These are phyloP conservation scores for Calonectria pteridis DNA, from an alignment of 2,329 filamentous ascomycete genomes.

Conservation along the genomic window DNA sequence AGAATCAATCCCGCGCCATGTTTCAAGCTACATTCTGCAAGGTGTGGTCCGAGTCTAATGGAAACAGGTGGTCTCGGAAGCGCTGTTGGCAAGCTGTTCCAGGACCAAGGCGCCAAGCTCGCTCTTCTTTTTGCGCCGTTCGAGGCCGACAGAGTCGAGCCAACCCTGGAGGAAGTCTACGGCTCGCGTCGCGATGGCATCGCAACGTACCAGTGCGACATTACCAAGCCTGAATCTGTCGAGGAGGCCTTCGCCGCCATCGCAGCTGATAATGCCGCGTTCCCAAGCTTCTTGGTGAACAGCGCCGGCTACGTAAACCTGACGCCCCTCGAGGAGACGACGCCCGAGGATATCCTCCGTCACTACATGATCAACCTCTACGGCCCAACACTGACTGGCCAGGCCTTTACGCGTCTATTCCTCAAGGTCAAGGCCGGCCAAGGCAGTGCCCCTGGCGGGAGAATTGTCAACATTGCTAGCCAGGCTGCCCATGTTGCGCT, in stretches of 20 bases:
- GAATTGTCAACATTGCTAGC: conserved; percentile 16
- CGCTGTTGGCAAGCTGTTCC: background rate
- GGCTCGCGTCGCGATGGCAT: background rate
- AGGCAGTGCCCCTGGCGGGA: background rate
- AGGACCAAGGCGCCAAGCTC: conserved; percentile 7
- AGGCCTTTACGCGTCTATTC: conserved; percentile 13
- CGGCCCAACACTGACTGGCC: conserved; percentile 13
- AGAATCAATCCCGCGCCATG: background rate
- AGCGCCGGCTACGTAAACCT: conserved; percentile 18
- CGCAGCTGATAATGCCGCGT: conserved; percentile 4
- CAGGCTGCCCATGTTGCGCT: conserved; percentile 15
- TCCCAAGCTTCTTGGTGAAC: conserved; percentile 10
- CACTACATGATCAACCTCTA: conserved; percentile 20
- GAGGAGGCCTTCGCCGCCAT: conserved; percentile 13
- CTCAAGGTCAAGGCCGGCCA: background rate
- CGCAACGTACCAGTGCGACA: conserved; percentile 13
- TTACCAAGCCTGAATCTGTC: background rate
- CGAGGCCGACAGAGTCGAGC: background rate
- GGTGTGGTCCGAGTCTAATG: background rate
- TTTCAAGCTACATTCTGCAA: background rate
- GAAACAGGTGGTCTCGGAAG: conserved; percentile 9
- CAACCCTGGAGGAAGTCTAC: conserved; percentile 8
- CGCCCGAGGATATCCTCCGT: conserved; percentile 3
- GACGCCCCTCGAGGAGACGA: conserved; percentile 1
- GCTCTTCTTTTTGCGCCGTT: conserved; percentile 15